These are phyloP conservation scores for Acer yangbiense DNA, from an alignment of 345 rosid genomes.

Conservation along the genomic window DNA sequence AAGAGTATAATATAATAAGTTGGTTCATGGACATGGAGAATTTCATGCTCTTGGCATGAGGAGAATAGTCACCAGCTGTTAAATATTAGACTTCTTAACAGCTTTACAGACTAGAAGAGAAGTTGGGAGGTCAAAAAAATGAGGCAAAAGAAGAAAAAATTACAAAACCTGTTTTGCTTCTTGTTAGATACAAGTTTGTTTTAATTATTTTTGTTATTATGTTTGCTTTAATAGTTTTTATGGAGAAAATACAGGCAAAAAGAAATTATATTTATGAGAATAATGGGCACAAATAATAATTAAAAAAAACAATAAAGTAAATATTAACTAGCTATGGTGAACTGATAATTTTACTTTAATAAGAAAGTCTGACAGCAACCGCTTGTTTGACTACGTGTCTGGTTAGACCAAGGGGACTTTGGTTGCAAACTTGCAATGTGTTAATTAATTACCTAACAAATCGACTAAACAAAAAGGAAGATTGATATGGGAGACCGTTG, in stretches of 20 bases:
- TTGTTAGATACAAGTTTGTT: slow-evolving; percentile 27
- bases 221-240: background rate
- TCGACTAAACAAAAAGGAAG: background rate
- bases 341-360: background rate
- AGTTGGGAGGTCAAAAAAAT: background rate
- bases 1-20: slow-evolving; percentile 28
- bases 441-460: no score
- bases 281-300: no score
- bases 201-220: background rate
- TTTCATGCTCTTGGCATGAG: slow-evolving; percentile 41
- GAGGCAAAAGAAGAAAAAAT: slow-evolving; percentile 6
- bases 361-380: background rate
- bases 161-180: slow-evolving; percentile 1
- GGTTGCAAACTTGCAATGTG: background rate
- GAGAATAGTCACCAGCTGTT: slow-evolving; percentile 45
- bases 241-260: background rate
- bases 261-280: background rate
- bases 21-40: slow-evolving; percentile 38
- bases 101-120: slow-evolving; percentile 26
- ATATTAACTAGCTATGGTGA: no score
- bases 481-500: background rate
- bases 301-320: no score
- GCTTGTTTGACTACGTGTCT: slow-evolving; percentile 12
- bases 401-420: background rate
- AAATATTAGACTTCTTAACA: slow-evolving; percentile 55